Evolutionary conservation across 2,329 filamentous ascomycete genomes (phyloP).

Genomic region (Seiridium unicorne): DNA sequence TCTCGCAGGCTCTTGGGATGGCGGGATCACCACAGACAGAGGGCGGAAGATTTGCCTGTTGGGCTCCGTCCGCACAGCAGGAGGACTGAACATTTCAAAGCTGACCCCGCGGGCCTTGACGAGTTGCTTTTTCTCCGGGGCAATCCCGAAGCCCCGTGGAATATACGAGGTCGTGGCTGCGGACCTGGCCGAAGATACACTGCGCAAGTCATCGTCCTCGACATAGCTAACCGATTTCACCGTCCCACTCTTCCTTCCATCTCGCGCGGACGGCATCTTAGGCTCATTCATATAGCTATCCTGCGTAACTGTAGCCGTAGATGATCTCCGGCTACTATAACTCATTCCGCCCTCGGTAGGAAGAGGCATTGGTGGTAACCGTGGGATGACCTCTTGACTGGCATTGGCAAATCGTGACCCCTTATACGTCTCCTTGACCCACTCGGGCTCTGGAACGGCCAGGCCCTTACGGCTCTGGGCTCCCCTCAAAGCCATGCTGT

Average conservation of each 20-base stretch:
- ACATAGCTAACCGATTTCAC: neutral
- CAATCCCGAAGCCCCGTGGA: neutral
- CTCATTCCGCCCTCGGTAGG: neutral
- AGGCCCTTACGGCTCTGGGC: neutral
- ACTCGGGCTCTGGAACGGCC: neutral
- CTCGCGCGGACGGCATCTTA: neutral
- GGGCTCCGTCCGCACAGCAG: neutral
- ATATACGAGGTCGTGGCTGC: constrained; percentile 1
- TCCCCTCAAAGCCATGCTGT: neutral
- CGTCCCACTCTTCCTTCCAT: neutral
- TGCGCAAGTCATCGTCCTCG: neutral
- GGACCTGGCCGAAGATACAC: neutral
- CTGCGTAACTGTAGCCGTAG: neutral
- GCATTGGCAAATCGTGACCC: neutral
- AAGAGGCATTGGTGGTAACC: neutral
- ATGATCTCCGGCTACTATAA: neutral
- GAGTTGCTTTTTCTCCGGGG: neutral
- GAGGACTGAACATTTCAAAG: constrained; percentile 2
- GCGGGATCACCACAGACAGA: neutral
- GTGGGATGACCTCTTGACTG: neutral
- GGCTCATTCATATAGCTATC: neutral
- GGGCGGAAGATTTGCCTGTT: neutral
- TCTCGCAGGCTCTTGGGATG: neutral
- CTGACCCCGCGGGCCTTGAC: neutral
- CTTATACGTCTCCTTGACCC: neutral